Evolutionary conservation across 441 rosid genomes (phyloP), one percentile per base, ranked within the genome.

Genomic region (Geranium incanum): DNA sequence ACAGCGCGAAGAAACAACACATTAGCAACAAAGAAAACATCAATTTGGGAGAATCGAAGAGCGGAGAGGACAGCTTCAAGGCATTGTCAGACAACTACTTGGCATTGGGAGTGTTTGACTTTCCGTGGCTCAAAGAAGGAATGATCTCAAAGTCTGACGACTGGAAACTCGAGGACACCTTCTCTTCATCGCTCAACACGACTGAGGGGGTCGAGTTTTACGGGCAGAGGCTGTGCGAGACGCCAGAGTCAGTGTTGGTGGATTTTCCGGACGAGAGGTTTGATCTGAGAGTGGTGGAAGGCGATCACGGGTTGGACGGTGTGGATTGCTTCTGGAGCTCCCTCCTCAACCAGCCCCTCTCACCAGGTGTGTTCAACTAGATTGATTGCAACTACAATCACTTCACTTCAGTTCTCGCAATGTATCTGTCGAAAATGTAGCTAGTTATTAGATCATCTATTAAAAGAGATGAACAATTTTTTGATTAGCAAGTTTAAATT

Each of bases 91-190:
- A 78, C 12, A 76, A 67, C 5, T 6, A 68, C 16, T 69, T 72
- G 70, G 78, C 60, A 16, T 72, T 76, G 1, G 86, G 88, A 48
- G 96, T 88, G 19, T 88, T 86, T 52, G 96, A 88, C 76, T 88
- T 88, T 70, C 96, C 93, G 0, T 89, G 93, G 93, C 77, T 83
- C 59, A 83, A 82, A 48, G 93, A 86, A 68, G 86, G 89, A 57
- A 82, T 82, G 82, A 80, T 89, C 62, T 77, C 78, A 0, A 75
- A 76, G 66, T 77, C 84, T 3, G 86, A 82, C 11, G 88, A 88
- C 16, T 84, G 88, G 86, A 72, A 78, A 73, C 66, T 77, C 6
- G 87, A 86, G 15, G 89, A 77, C 69, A 71, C 76, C 1, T 77
- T 79, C 73, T 82, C 79, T 7, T 68, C 78, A 0, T 76, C 76